phyloP scores from a whole-genome alignment of 164 flowering plant genomes.

The Aristolochia californica region DNA sequence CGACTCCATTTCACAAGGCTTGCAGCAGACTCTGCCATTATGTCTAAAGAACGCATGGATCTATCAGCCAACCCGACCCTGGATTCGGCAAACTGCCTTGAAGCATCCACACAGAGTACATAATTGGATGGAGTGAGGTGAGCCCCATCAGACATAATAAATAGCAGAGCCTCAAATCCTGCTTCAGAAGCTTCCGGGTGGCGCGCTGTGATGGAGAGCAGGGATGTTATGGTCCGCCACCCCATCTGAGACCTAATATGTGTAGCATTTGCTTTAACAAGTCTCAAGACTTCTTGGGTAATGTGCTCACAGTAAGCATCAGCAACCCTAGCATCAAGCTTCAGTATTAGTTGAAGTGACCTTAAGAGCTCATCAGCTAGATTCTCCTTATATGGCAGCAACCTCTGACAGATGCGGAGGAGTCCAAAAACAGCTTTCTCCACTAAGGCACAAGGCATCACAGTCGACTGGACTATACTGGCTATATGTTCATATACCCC shows the following conservation, averaged over 20 bases:
- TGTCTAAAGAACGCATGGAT: slow-evolving; percentile 29
- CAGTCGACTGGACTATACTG: slow-evolving; percentile 27
- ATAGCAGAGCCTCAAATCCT: slow-evolving; percentile 29
- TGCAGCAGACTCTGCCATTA: slow-evolving; percentile 27
- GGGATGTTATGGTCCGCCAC: slow-evolving; percentile 28
- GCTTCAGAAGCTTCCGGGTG: slow-evolving; percentile 38
- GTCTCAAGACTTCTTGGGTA: slow-evolving; percentile 28
- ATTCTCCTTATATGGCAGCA: slow-evolving; percentile 31
- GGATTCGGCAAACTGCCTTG: slow-evolving; percentile 37
- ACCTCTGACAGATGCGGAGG: slow-evolving; percentile 26
- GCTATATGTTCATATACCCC: slow-evolving; percentile 31
- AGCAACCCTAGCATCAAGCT: slow-evolving; percentile 38
- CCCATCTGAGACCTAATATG: slow-evolving; percentile 33
- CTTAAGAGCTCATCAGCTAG: slow-evolving; percentile 31
- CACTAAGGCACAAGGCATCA: slow-evolving; percentile 32
- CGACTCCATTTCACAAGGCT: slow-evolving; percentile 22
- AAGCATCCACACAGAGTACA: slow-evolving; percentile 26
- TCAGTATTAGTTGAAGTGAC: slow-evolving; percentile 27
- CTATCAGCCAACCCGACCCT: slow-evolving; percentile 23
- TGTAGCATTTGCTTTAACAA: slow-evolving; percentile 31
- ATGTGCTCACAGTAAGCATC: slow-evolving; percentile 41
- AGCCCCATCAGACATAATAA: slow-evolving; percentile 30
- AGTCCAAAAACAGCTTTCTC: slow-evolving; percentile 41
- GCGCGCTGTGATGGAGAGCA: slow-evolving; percentile 35
- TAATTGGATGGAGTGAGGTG: slow-evolving; percentile 27